Conservation (phyloP, 306 rosid species). For the Glycyrrhiza uralensis region DNA sequence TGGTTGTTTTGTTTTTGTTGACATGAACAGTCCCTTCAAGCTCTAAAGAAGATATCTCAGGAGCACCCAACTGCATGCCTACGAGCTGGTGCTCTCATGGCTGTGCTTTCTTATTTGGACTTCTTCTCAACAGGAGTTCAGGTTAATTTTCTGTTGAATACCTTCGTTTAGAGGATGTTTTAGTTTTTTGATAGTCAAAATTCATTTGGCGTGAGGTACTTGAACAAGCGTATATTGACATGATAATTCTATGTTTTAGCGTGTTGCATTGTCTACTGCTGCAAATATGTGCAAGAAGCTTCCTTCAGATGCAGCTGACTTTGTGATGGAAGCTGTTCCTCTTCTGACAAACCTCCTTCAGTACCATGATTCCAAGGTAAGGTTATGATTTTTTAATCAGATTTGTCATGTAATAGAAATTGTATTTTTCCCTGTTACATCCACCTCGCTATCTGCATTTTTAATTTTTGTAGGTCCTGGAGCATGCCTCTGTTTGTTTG, state of each 20-base stretch:
- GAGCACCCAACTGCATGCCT: slow-evolving; percentile 99
- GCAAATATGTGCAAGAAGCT: slow-evolving; percentile 99
- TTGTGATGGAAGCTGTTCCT: slow-evolving; percentile 99
- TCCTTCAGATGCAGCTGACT: slow-evolving; percentile 98
- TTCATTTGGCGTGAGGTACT: background rate
- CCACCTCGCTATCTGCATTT: background rate
- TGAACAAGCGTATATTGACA: background rate
- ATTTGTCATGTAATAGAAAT: background rate
- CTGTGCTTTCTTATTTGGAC: slow-evolving; percentile 93
- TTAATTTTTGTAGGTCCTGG: slow-evolving; percentile 70
- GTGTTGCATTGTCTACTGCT: slow-evolving; percentile 97
- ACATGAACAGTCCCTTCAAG: slow-evolving; percentile 89
- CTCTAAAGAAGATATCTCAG: slow-evolving; percentile 94
- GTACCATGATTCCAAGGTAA: slow-evolving; percentile 93
- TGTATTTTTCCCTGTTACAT: background rate
- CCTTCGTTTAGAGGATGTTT: background rate
- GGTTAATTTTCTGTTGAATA: slow-evolving; percentile 40
- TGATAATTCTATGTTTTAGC: slow-evolving; percentile 48
- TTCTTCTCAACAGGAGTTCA: slow-evolving; percentile 99
- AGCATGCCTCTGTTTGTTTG: slow-evolving; percentile 97
- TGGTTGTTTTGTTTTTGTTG: slow-evolving; percentile 32
- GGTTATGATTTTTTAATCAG: background rate
- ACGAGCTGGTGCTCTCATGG: slow-evolving; percentile 99
- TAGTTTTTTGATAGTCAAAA: background rate
- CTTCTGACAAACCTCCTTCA: slow-evolving; percentile 94